Conservation (phyloP, 306 rosid species). For the Cicer cuneatum region DNA sequence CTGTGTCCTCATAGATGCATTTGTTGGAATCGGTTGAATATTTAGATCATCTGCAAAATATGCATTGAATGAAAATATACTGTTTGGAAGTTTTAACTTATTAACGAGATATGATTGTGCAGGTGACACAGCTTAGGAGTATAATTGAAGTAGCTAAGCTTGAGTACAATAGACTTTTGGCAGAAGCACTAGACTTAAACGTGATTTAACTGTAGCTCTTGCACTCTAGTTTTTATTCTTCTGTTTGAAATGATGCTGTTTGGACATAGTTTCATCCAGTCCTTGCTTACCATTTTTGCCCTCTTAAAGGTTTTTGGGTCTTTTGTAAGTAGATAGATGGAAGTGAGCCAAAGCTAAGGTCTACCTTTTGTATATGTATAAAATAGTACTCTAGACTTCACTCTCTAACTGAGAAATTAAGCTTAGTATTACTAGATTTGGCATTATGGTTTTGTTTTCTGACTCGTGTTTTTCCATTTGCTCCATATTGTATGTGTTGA, state of each 20-base stretch:
- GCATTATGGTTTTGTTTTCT: background rate
- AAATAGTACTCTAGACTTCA: background rate
- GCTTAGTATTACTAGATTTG: background rate
- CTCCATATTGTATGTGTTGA: too few relatives aligned
- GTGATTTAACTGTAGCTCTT: slow-evolving; percentile 36
- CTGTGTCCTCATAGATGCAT: background rate
- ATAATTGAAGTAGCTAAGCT: slow-evolving; percentile 50
- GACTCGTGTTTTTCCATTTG: background rate
- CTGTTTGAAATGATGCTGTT: slow-evolving; percentile 29
- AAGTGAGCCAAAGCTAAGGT: slow-evolving; percentile 1
- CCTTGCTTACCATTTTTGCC: background rate
- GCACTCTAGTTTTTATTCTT: slow-evolving; percentile 24
- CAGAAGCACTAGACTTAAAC: slow-evolving; percentile 45
- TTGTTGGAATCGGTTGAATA: slow-evolving; percentile 12
- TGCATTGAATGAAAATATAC: background rate
- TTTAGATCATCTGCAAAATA: background rate
- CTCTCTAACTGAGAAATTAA: background rate
- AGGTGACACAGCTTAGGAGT: slow-evolving; percentile 64
- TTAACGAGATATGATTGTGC: slow-evolving; percentile 45
- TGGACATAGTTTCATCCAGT: slow-evolving; percentile 11
- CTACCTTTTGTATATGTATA: background rate
- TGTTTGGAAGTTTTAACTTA: slow-evolving; percentile 12
- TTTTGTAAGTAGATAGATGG: background rate
- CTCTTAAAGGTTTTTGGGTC: background rate
- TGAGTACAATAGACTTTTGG: slow-evolving; percentile 50